A percentile compares a stretch with the other conserved stretches of the same genome.
Conservation (phyloP, 1,284 basidiomycete species). For the Sporisorium exsertum region DNA sequence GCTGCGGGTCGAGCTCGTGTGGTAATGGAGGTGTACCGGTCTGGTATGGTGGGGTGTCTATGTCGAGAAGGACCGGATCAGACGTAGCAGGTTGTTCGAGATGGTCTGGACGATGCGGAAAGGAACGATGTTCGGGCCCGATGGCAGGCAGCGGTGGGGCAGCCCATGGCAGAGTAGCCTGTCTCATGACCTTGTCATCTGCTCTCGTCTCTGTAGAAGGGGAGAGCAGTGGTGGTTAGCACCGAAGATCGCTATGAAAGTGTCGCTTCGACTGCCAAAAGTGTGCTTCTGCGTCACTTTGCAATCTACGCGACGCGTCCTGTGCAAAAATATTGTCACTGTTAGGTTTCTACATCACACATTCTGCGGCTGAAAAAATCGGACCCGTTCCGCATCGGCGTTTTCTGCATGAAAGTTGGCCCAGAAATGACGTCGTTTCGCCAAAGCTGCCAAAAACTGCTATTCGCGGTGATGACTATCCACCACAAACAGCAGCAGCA, state of each 20-base stretch:
- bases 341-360: conserved; percentile 10
- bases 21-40: background rate
- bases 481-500: background rate
- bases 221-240: background rate
- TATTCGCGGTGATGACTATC: background rate
- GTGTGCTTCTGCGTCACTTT: conserved; percentile 1
- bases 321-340: background rate
- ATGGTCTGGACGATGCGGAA: background rate
- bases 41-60: conserved; percentile 13
- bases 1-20: conserved; percentile 1
- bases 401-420: background rate
- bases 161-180: conserved; percentile 40
- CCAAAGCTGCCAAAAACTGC: background rate
- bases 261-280: background rate
- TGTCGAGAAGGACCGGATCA: conserved; percentile 12
- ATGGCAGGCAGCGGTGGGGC: conserved; percentile 9
- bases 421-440: background rate
- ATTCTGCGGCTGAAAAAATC: background rate
- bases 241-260: too few species aligned
- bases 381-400: background rate
- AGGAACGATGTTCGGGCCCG: background rate
- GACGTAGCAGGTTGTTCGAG: background rate
- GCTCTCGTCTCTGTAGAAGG: conserved; percentile 3
- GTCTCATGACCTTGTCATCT: conserved; percentile 39
- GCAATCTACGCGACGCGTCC: conserved; percentile 31